phyloP scores from a whole-genome alignment of 1,139 yeast species.

The Blastobotrys indianensis region DNA sequence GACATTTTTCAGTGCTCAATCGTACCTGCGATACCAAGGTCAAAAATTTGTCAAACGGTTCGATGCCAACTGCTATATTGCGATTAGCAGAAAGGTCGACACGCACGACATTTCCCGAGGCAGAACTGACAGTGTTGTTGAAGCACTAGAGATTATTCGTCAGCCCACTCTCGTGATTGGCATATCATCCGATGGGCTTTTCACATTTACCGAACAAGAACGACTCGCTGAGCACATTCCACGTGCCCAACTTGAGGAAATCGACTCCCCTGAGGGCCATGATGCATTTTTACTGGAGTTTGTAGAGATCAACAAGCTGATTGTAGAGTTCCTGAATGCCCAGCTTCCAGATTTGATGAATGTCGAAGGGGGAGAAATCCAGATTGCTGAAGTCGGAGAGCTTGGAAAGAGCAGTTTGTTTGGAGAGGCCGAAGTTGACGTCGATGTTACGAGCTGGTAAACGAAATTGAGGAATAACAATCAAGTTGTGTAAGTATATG shows the following conservation, averaged over 20 bases:
- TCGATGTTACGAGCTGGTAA: slow-evolving; percentile 82
- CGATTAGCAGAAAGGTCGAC: slow-evolving; percentile 87
- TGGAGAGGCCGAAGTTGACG: slow-evolving; percentile 72
- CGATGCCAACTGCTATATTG: slow-evolving; percentile 93
- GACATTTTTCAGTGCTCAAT: slow-evolving; percentile 91
- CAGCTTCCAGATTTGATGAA: slow-evolving; percentile 54
- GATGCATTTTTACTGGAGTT: slow-evolving; percentile 93
- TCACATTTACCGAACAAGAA: slow-evolving; percentile 88
- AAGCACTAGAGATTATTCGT: slow-evolving; percentile 50
- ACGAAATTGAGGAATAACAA: too few species aligned
- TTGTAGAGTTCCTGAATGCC: slow-evolving; percentile 56
- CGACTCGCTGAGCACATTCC: slow-evolving; percentile 72
- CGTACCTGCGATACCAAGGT: slow-evolving; percentile 89
- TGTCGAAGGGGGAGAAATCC: slow-evolving; percentile 44
- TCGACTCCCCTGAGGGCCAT: slow-evolving; percentile 95
- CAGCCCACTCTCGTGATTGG: slow-evolving; percentile 86
- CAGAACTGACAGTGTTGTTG: slow-evolving; percentile 47
- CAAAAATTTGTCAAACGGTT: slow-evolving; percentile 81
- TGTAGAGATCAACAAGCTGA: slow-evolving; percentile 66
- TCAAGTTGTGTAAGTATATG: too few species aligned
- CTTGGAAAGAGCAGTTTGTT: slow-evolving; percentile 66
- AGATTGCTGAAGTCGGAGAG: slow-evolving; percentile 45
- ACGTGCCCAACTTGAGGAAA: slow-evolving; percentile 57
- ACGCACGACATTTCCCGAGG: slow-evolving; percentile 92
- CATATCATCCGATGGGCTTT: slow-evolving; percentile 84